phyloP scores from a whole-genome alignment of 345 rosid species.

The Gossypium longicalyx region DNA sequence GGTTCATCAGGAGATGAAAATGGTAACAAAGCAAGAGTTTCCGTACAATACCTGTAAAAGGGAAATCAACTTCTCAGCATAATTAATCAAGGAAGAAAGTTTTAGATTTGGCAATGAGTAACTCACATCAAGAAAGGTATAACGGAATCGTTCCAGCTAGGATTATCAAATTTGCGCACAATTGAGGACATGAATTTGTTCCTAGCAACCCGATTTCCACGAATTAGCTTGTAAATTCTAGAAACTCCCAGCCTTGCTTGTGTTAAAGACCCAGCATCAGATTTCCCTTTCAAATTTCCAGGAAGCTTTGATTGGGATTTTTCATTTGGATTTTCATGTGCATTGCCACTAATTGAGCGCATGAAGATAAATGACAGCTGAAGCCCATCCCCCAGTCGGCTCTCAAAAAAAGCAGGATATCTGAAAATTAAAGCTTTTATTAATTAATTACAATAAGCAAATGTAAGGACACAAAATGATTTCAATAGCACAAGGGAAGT shows the following conservation, averaged over 20 bases:
- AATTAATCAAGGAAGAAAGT: conserved; percentile 10
- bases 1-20: conserved; percentile 97
- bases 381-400: conserved; percentile 97
- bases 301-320: conserved; percentile 44
- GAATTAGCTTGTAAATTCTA: conserved; percentile 91
- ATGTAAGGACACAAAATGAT: conserved; percentile 4
- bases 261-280: conserved; percentile 57
- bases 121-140: conserved; percentile 85
- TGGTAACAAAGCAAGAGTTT: conserved; percentile 87
- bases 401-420: conserved; percentile 96
- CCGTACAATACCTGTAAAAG: conserved; percentile 87
- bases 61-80: conserved; percentile 17
- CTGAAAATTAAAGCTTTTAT: conserved; percentile 40
- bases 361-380: conserved; percentile 87
- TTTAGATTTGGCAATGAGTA: conserved; percentile 8
- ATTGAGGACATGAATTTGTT: conserved; percentile 97
- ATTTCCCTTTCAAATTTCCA: conserved; percentile 57
- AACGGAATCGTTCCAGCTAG: conserved; percentile 56
- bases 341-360: conserved; percentile 45
- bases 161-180: conserved; percentile 94
- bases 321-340: conserved; percentile 38
- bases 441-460: conserved; percentile 24
- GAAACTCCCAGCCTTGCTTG: conserved; percentile 98
- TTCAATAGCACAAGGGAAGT: conserved; percentile 26
- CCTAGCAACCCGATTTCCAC: conserved; percentile 82